phyloP scores from a whole-genome alignment of 2,329 filamentous ascomycete species.

The Ceratocystis variospora region DNA sequence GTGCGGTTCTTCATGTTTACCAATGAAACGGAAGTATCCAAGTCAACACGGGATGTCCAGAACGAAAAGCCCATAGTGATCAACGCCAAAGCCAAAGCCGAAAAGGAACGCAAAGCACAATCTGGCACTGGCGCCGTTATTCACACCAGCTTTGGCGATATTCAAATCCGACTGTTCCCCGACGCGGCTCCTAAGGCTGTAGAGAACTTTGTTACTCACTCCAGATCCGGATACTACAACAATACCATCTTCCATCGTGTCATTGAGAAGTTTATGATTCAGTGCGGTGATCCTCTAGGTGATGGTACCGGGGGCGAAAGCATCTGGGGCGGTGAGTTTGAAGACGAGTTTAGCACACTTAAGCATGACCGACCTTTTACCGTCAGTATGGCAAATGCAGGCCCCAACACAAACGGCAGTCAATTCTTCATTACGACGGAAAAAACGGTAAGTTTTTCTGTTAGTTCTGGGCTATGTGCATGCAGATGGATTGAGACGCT shows the following conservation, averaged over 20 bases:
- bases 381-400: constrained; percentile 94
- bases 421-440: constrained; percentile 99
- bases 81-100: constrained; percentile 31
- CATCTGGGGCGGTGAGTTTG: constrained; percentile 86
- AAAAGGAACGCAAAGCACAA: constrained; percentile 48
- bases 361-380: constrained; percentile 95
- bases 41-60: constrained; percentile 76
- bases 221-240: constrained; percentile 87
- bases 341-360: constrained; percentile 81
- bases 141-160: constrained; percentile 89
- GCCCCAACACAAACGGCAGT: constrained; percentile 84
- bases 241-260: constrained; percentile 94
- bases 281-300: constrained; percentile 68
- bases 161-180: constrained; percentile 83
- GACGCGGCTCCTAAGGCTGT: constrained; percentile 87
- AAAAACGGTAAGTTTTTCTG: constrained; percentile 54
- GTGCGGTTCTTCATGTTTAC: constrained; percentile 97
- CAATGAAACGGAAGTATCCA: constrained; percentile 71
- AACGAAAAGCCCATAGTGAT: constrained; percentile 71
- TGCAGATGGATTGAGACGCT: not conserved
- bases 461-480: not conserved
- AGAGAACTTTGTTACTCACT: constrained; percentile 92
- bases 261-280: constrained; percentile 98
- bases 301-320: constrained; percentile 83
- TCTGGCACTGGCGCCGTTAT: constrained; percentile 68